phyloP scores from a whole-genome alignment of 2,329 filamentous ascomycete species.

The Microcyclosporella mali region DNA sequence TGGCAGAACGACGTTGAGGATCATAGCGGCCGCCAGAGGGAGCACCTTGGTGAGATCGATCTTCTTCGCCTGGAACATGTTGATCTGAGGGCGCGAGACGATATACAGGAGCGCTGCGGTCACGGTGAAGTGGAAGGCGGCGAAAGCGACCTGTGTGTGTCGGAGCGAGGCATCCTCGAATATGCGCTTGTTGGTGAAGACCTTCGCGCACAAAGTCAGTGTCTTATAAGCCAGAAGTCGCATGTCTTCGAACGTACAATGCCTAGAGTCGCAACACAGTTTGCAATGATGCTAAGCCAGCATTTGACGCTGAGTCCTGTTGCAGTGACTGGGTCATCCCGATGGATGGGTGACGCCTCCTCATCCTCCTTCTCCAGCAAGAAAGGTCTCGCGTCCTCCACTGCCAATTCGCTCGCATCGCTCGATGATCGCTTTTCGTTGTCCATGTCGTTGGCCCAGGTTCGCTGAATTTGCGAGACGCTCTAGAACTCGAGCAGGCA shows the following conservation, averaged over 20 bases:
- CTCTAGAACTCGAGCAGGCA: too few species aligned
- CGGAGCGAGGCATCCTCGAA: conserved; percentile 58
- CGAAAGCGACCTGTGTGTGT: conserved; percentile 59
- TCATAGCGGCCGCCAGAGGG: conserved; percentile 61
- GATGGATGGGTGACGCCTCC: neutral
- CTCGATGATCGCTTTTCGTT: neutral
- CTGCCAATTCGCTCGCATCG: conserved; percentile 1
- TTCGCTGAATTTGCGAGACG: too few species aligned
- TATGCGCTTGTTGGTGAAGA: conserved; percentile 66
- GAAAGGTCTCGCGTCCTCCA: conserved; percentile 16
- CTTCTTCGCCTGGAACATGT: conserved; percentile 54
- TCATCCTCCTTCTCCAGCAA: conserved; percentile 14
- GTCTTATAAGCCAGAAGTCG: neutral
- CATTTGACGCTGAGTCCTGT: conserved; percentile 12
- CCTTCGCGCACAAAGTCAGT: conserved; percentile 35
- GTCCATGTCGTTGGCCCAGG: too few species aligned
- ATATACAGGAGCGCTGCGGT: conserved; percentile 59
- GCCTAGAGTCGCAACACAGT: conserved; percentile 17
- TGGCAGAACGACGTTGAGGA: conserved; percentile 62
- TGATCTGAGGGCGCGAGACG: conserved; percentile 53
- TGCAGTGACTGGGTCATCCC: neutral
- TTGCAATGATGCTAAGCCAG: conserved; percentile 19
- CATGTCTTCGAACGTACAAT: conserved; percentile 15
- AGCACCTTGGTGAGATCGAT: conserved; percentile 53
- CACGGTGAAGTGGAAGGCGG: conserved; percentile 62